Conservation (phyloP, 371 early-diverging fungal genomes). For the Rhizomucor pusillus region DNA sequence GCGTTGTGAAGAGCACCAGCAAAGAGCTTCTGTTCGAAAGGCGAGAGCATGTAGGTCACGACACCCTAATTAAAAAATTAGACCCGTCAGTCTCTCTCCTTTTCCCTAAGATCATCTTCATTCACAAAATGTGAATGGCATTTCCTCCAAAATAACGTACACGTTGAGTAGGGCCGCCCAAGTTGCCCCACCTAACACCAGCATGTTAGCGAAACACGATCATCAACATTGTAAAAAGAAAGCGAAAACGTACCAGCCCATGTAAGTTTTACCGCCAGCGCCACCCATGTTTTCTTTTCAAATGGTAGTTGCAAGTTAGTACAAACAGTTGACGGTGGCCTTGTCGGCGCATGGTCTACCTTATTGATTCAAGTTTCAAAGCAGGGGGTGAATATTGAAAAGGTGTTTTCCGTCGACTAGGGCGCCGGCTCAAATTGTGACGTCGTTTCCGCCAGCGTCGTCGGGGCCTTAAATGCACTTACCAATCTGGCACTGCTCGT, state of each 20-base stretch:
- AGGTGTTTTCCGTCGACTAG: too few species aligned
- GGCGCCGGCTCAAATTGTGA: too few species aligned
- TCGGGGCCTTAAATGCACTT: too few species aligned
- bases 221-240: background rate
- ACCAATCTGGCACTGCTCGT: too few species aligned
- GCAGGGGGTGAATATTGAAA: too few species aligned
- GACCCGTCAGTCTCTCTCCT: slow-evolving; percentile 1
- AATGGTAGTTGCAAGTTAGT: too few species aligned
- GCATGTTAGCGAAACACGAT: background rate
- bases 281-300: slow-evolving; percentile 31
- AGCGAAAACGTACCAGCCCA: slow-evolving; percentile 36
- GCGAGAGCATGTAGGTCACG: slow-evolving; percentile 72
- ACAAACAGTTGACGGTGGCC: too few species aligned
- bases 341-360: too few species aligned
- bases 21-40: slow-evolving; percentile 77
- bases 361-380: too few species aligned
- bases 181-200: slow-evolving; percentile 72
- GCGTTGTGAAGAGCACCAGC: slow-evolving; percentile 73
- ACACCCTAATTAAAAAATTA: slow-evolving; percentile 51
- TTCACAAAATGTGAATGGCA: too few species aligned
- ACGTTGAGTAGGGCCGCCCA: slow-evolving; percentile 72
- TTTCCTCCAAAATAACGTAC: slow-evolving; percentile 17
- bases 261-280: slow-evolving; percentile 32
- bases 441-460: too few species aligned
- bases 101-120: background rate